phyloP scores from a whole-genome alignment of 2,329 filamentous ascomycete species.

The Xylaria sp. region DNA sequence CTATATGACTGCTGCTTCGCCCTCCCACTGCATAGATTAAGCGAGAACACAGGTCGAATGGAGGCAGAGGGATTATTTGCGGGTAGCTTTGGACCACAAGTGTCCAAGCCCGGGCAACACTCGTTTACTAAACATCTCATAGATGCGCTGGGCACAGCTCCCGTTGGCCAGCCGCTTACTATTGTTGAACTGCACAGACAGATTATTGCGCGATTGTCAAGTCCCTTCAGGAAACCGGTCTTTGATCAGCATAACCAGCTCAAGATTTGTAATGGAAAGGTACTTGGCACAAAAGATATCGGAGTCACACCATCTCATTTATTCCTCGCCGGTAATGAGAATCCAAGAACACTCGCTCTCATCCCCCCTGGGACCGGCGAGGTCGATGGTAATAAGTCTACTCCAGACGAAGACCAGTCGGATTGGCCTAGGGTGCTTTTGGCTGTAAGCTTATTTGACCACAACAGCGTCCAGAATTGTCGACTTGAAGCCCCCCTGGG shows the following conservation, averaged over 20 bases:
- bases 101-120: constrained; percentile 14
- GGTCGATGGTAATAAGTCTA: neutral
- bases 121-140: constrained; percentile 20
- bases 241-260: constrained; percentile 4
- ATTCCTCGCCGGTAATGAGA: constrained; percentile 21
- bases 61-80: constrained; percentile 19
- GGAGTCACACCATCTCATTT: constrained; percentile 18
- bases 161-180: neutral
- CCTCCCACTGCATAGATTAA: constrained; percentile 10
- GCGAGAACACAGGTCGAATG: neutral
- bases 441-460: neutral
- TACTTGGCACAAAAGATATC: neutral
- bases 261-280: neutral
- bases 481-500: constrained; percentile 3
- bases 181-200: constrained; percentile 15
- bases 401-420: neutral
- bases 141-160: neutral
- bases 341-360: neutral
- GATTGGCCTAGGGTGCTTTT: constrained; percentile 7
- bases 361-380: neutral
- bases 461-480: neutral
- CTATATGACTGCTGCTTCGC: constrained; percentile 22
- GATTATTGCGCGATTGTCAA: constrained; percentile 10
- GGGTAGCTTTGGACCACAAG: constrained; percentile 18
- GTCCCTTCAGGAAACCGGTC: constrained; percentile 1